Evolutionary conservation across 176 grass and related monocot genomes (phyloP), one percentile per base, ranked within the genome.

Genomic region (Ensete ventricosum): DNA sequence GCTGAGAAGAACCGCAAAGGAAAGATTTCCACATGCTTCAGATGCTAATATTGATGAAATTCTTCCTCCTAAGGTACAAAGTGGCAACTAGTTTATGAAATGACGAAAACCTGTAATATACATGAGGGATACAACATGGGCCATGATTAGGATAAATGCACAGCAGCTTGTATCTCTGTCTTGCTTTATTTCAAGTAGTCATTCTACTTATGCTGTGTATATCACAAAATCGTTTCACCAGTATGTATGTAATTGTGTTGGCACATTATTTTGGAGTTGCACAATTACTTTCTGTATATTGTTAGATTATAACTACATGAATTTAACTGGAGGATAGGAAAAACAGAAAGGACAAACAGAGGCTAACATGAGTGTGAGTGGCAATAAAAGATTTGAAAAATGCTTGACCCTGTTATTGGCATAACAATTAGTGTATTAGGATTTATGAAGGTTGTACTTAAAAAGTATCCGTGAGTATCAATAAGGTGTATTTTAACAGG

Each of bases 21-120:
- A 87, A 73, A 85, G 86, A 80, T 93, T 98, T 71, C 84, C 80
- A 51, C 90, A 88, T 77, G 90, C 85, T 34, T 82, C 90, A 49
- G 94, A 93, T 85, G 73, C 84, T 52, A 81, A 97, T 77, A 77
- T 97, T 1, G 94, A 97, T 78, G 77, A 78, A 65, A 90, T 97
- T 71, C 80, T 93, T 77, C 94, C 94, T 60, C 80, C 86, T 68
- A 97, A 97, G 88, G 94, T 97, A 73, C 52, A 51, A n/a, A 52
- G 49, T 80, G 26, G 1, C 58, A 50, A 12, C 58, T 66, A 69
- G 8, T 22, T 10, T 14, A 9, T 22, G 26, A 7, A 2, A 52
- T 53, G 19, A 26, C 0, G 11, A 19, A 43, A 43, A 43, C 34
- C 34, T 43, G 34, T 43, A 43, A 43, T 5, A 43, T 43, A 4